Evolutionary conservation across 2,329 filamentous ascomycete genomes (phyloP).

Genomic region (Aspergillus fumigatiaffinis): DNA sequence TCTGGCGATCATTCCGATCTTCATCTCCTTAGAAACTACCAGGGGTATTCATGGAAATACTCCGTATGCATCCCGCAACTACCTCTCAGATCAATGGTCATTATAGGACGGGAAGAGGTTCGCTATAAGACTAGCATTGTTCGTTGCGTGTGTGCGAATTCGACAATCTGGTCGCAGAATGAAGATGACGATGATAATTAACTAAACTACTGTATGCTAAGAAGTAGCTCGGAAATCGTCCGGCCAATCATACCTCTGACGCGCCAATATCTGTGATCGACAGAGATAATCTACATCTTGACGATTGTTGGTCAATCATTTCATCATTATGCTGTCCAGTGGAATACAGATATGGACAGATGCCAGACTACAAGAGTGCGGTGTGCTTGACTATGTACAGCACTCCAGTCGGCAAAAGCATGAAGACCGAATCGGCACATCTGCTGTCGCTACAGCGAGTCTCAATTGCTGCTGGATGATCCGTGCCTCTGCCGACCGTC

Average conservation of each 20-base stretch:
- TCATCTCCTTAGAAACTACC: not conserved
- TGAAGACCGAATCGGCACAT: constrained; percentile 56
- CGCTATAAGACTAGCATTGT: no score
- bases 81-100: no score
- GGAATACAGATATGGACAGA: not conserved
- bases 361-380: not conserved
- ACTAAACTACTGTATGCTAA: not conserved
- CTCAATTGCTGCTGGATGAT: constrained; percentile 50
- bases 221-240: not conserved
- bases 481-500: constrained; percentile 45
- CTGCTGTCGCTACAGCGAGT: constrained; percentile 53
- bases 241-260: not conserved
- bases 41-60: not conserved
- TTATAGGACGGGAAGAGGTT: no score
- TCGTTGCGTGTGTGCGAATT: no score
- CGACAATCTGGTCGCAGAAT: no score
- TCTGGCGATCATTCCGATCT: not conserved
- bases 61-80: not conserved
- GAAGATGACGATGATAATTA: no score
- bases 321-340: no score
- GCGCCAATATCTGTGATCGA: not conserved
- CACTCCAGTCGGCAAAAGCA: constrained; percentile 52
- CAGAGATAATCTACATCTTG: not conserved
- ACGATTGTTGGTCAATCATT: no score
- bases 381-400: not conserved